A percentile compares a stretch with the other conserved stretches of the same genome.
Conservation (phyloP, 805 yeast genomes). For the Alloascoidea africana region DNA sequence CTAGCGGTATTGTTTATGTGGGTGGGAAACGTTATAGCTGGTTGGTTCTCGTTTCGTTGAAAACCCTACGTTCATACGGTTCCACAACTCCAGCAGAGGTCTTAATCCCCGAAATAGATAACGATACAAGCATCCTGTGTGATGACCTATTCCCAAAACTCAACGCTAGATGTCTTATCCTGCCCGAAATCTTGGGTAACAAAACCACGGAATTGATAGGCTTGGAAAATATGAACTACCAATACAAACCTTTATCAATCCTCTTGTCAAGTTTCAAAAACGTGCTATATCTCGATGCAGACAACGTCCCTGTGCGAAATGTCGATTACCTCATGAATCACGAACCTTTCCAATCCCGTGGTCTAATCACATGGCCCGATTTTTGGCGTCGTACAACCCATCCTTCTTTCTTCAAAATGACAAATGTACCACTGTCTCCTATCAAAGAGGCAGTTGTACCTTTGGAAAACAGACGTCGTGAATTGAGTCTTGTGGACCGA, state of each 20-base stretch:
- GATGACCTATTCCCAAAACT: slow-evolving; percentile 41
- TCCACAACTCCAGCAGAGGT: slow-evolving; percentile 70
- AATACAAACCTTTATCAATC: slow-evolving; percentile 54
- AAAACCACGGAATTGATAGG: slow-evolving; percentile 24
- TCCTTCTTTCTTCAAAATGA: not conserved
- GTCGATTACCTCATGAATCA: slow-evolving; percentile 45
- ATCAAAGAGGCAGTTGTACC: not conserved
- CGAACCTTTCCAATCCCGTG: slow-evolving; percentile 36
- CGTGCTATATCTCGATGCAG: slow-evolving; percentile 60
- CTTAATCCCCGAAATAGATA: slow-evolving; percentile 53
- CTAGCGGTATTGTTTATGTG: slow-evolving; percentile 45
- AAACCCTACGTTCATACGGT: slow-evolving; percentile 49
- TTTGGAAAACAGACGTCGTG: not conserved
- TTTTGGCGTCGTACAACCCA: slow-evolving; percentile 71
- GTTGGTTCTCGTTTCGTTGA: slow-evolving; percentile 49
- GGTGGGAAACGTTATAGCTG: slow-evolving; percentile 76
- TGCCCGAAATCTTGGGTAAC: slow-evolving; percentile 47
- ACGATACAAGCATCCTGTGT: slow-evolving; percentile 62
- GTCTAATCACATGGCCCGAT: slow-evolving; percentile 67
- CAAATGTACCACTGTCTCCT: not conserved
- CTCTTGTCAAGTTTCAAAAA: slow-evolving; percentile 61
- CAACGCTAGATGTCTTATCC: slow-evolving; percentile 52
- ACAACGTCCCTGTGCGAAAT: slow-evolving; percentile 52
- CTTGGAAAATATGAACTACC: slow-evolving; percentile 46
- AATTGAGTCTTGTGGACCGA: not conserved